A percentile compares a stretch with the other conserved stretches of the same genome.
phyloP scores from a whole-genome alignment of 768 basidiomycete species.

The Boletellus sp. region DNA sequence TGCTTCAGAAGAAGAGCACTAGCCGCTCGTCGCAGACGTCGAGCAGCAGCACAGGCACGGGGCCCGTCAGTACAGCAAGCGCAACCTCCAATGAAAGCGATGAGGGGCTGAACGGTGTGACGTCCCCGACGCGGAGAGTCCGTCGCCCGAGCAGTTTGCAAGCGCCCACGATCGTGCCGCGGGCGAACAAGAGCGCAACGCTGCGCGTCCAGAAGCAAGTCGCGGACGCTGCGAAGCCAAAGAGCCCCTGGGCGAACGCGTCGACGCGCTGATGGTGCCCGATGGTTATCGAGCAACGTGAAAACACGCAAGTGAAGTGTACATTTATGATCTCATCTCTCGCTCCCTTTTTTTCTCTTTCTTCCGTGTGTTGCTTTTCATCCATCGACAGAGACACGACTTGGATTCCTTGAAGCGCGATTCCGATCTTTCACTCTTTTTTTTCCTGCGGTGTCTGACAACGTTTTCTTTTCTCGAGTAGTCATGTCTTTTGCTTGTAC shows the following conservation, averaged over 20 bases:
- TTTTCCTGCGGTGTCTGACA: constrained; percentile 19
- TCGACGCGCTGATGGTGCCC: constrained; percentile 21
- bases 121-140: constrained; percentile 26
- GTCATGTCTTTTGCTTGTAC: constrained; percentile 2
- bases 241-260: constrained; percentile 32
- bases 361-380: constrained; percentile 24
- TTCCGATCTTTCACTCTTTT: constrained; percentile 15
- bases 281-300: background rate
- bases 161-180: constrained; percentile 61
- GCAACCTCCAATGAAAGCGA: constrained; percentile 22
- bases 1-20: constrained; percentile 18
- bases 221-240: constrained; percentile 28
- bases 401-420: constrained; percentile 13
- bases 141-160: constrained; percentile 57
- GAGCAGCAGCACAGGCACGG: constrained; percentile 23
- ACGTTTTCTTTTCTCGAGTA: constrained; percentile 1
- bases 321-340: background rate
- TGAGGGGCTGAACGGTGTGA: constrained; percentile 14
- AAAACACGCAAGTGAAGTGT: background rate
- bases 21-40: constrained; percentile 27
- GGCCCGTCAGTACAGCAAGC: constrained; percentile 28
- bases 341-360: background rate
- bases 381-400: constrained; percentile 11
- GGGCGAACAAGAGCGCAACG: constrained; percentile 71
- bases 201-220: constrained; percentile 67